These are phyloP conservation scores for Elsinoe ampelina DNA, from an alignment of 2,329 filamentous ascomycete species.

Conservation along the genomic window DNA sequence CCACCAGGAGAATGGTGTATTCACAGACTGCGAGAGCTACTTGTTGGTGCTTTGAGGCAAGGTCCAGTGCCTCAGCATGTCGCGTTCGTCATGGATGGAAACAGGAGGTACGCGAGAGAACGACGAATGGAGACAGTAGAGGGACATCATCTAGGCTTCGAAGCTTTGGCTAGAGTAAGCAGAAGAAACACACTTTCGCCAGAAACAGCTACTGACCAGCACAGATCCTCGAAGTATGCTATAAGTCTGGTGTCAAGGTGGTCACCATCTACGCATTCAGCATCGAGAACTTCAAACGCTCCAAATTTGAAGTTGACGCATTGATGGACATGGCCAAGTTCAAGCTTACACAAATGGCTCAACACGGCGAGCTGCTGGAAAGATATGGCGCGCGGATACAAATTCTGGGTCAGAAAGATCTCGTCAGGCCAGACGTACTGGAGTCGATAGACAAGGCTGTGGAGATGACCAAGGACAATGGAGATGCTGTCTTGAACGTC, in stretches of 20 bases:
- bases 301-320: constrained; percentile 91
- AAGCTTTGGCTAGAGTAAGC: constrained; percentile 76
- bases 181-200: background rate
- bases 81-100: constrained; percentile 99
- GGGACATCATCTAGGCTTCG: constrained; percentile 90
- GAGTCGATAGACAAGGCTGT: constrained; percentile 81
- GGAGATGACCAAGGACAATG: constrained; percentile 78
- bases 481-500: constrained; percentile 72
- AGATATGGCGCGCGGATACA: constrained; percentile 83
- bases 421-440: constrained; percentile 79
- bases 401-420: constrained; percentile 71
- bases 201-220: background rate
- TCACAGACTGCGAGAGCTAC: constrained; percentile 65
- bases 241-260: constrained; percentile 91
- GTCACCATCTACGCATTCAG: constrained; percentile 98
- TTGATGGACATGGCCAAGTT: constrained; percentile 97
- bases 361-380: constrained; percentile 88
- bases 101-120: constrained; percentile 79
- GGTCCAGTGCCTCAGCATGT: constrained; percentile 90
- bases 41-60: constrained; percentile 82
- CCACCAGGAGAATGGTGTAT: constrained; percentile 89
- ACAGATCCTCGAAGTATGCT: constrained; percentile 88
- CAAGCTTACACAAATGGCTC: constrained; percentile 81
- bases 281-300: constrained; percentile 97
- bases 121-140: constrained; percentile 95